A percentile compares a stretch with the other conserved stretches of the same genome.
Evolutionary conservation across 176 grass and related monocot species (phyloP).

Genomic region (Ensete glaucum): DNA sequence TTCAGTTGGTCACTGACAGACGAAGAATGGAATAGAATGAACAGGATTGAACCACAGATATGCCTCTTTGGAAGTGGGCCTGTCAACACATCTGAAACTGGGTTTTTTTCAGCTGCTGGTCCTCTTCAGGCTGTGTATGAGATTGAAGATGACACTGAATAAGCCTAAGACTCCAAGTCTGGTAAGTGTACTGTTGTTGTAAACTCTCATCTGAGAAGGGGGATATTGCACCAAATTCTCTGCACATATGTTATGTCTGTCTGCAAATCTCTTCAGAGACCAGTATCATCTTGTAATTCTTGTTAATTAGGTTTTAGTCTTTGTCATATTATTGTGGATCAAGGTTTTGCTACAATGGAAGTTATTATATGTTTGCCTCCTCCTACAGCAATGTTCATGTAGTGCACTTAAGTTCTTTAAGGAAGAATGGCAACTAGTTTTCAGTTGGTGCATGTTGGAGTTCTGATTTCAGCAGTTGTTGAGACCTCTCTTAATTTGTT

Average conservation of each 20-base stretch:
- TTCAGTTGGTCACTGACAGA: constrained; percentile 37
- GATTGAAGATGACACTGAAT: constrained; percentile 31
- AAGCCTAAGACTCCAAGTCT: background rate
- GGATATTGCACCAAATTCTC: background rate
- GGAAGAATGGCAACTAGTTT: too few species aligned
- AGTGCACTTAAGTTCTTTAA: too few species aligned
- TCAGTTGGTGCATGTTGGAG: too few species aligned
- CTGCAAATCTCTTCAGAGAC: too few species aligned
- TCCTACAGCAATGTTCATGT: too few species aligned
- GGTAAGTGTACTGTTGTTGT: background rate
- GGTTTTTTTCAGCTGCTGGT: constrained; percentile 24
- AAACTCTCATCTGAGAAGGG: background rate
- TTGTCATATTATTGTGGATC: too few species aligned
- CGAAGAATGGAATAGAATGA: constrained; percentile 32
- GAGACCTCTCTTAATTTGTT: too few species aligned
- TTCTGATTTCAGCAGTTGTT: too few species aligned
- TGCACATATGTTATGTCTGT: background rate
- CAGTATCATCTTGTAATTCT: too few species aligned
- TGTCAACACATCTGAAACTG: constrained; percentile 24
- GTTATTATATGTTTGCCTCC: too few species aligned
- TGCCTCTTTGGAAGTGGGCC: constrained; percentile 34
- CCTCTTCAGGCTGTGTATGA: constrained; percentile 40
- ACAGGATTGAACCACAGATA: constrained; percentile 33
- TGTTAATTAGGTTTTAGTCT: too few species aligned
- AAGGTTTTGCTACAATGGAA: too few species aligned